These are phyloP conservation scores for Dicorynia guianensis DNA, from an alignment of 306 rosid genomes.

Conservation along the genomic window DNA sequence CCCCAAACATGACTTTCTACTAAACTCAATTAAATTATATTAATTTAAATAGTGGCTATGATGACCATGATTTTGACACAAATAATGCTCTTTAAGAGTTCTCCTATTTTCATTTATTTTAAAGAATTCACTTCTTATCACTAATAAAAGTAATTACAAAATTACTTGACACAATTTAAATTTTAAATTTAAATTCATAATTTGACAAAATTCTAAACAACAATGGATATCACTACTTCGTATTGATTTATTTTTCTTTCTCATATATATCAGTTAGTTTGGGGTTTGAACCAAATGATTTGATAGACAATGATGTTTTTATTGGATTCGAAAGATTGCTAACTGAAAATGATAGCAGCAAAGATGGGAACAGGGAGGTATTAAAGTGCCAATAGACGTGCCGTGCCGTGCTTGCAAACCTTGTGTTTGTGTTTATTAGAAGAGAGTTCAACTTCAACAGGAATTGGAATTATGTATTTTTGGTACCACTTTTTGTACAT, in stretches of 20 bases:
- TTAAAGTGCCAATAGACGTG: slow-evolving; percentile 10
- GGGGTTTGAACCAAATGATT: slow-evolving; percentile 1
- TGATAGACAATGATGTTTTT: not conserved
- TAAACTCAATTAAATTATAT: slow-evolving; percentile 39
- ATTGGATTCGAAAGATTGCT: slow-evolving; percentile 24
- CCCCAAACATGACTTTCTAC: slow-evolving; percentile 38
- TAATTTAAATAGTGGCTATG: slow-evolving; percentile 18
- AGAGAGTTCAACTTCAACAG: slow-evolving; percentile 33
- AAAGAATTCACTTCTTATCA: too few species aligned
- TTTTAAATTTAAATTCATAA: too few species aligned
- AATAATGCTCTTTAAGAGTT: slow-evolving; percentile 18
- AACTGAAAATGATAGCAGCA: slow-evolving; percentile 26
- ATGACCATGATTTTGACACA: slow-evolving; percentile 34
- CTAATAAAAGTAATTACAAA: too few species aligned
- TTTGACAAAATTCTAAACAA: too few species aligned
- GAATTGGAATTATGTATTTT: not conserved
- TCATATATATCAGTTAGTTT: too few species aligned
- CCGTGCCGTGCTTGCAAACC: slow-evolving; percentile 44
- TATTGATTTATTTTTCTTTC: too few species aligned
- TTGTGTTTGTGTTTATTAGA: slow-evolving; percentile 20
- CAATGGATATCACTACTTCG: too few species aligned
- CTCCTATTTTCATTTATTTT: not conserved
- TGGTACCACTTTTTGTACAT: not conserved
- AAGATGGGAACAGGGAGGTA: slow-evolving; percentile 26
- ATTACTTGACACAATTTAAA: too few species aligned